Conservation (phyloP, 2,329 filamentous ascomycete species). For the Penicillium decumbens region DNA sequence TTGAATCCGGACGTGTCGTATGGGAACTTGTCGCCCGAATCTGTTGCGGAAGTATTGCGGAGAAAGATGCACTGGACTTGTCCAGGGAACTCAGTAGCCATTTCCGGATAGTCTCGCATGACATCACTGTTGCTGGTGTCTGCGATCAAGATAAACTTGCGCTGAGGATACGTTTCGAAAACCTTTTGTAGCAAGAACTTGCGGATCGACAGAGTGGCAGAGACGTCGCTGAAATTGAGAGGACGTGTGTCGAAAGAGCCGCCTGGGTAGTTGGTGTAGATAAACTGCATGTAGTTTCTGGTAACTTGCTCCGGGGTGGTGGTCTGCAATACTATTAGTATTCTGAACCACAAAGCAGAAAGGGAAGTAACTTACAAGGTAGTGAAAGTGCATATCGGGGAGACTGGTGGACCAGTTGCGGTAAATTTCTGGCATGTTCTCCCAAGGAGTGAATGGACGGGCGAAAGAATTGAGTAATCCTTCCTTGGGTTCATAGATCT, state of each 20-base stretch:
- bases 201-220: conserved; percentile 67
- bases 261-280: conserved; percentile 71
- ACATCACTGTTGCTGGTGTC: conserved; percentile 74
- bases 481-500: conserved; percentile 71
- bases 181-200: conserved; percentile 65
- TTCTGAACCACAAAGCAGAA: background rate
- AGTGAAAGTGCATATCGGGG: background rate
- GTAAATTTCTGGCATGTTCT: conserved; percentile 76
- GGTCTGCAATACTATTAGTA: conserved; percentile 50
- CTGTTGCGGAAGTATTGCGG: conserved; percentile 68
- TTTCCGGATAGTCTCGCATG: conserved; percentile 57
- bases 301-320: conserved; percentile 75
- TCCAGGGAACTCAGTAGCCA: conserved; percentile 62
- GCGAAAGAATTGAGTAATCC: conserved; percentile 74
- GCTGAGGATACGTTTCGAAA: conserved; percentile 68
- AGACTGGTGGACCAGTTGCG: conserved; percentile 53
- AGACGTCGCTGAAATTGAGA: conserved; percentile 71
- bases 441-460: conserved; percentile 64
- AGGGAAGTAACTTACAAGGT: background rate
- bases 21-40: conserved; percentile 63
- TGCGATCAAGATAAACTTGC: conserved; percentile 70
- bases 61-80: conserved; percentile 75
- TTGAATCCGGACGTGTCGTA: conserved; percentile 71
- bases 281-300: conserved; percentile 70
- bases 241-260: conserved; percentile 74